phyloP scores from a whole-genome alignment of 2,329 filamentous ascomycete species.

The Geosmithia flava region DNA sequence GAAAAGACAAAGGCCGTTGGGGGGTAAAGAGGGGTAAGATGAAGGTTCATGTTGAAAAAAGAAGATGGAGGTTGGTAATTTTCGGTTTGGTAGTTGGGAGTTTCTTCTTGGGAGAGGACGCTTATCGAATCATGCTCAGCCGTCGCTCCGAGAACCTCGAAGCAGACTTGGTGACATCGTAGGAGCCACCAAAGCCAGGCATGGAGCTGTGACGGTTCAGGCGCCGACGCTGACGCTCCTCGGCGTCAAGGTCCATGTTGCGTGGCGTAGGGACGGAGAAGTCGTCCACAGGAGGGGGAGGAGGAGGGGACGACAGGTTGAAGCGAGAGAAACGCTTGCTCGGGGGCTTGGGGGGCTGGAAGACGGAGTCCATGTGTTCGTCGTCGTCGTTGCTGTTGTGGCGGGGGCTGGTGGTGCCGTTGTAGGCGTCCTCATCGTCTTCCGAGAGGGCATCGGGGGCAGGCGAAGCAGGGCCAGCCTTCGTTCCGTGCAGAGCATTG shows the following conservation, averaged over 20 bases:
- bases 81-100: neutral
- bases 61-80: too few relatives aligned
- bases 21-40: too few relatives aligned
- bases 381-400: neutral
- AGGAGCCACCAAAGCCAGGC: slow-evolving; percentile 34
- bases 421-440: neutral
- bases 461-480: slow-evolving; percentile 6
- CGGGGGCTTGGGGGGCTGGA: neutral
- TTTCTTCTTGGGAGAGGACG: neutral
- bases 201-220: slow-evolving; percentile 44
- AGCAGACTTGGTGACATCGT: slow-evolving; percentile 18
- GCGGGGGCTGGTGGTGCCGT: neutral
- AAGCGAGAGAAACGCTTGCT: slow-evolving; percentile 1
- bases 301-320: neutral
- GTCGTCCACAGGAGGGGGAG: neutral
- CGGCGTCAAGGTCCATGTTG: neutral
- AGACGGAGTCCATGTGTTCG: neutral
- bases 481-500: slow-evolving; percentile 23
- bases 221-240: slow-evolving; percentile 26
- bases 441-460: slow-evolving; percentile 6
- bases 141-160: slow-evolving; percentile 26
- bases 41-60: too few relatives aligned
- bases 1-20: too few relatives aligned
- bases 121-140: slow-evolving; percentile 24
- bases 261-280: slow-evolving; percentile 5